These are phyloP conservation scores for Thalia dealbata DNA, from an alignment of 176 grass and related monocot species.

Conservation along the genomic window DNA sequence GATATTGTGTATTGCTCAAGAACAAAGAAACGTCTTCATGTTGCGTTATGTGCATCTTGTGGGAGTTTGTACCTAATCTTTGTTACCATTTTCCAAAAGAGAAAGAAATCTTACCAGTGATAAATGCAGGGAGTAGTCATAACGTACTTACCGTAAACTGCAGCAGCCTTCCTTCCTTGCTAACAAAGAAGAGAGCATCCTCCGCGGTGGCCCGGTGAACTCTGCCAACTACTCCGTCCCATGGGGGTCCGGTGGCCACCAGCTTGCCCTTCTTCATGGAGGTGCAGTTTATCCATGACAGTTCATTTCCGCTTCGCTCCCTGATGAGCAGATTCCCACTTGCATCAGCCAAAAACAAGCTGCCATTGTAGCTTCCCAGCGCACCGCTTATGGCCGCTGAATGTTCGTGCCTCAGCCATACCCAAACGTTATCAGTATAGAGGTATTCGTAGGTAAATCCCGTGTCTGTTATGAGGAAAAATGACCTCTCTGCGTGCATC, in stretches of 20 bases:
- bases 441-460: constrained; percentile 78
- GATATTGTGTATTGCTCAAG: too few relatives aligned
- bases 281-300: constrained; percentile 93
- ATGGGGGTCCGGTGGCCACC: constrained; percentile 68
- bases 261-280: constrained; percentile 66
- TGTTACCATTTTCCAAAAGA: too few relatives aligned
- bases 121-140: not conserved
- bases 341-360: constrained; percentile 66
- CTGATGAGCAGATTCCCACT: constrained; percentile 78
- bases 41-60: too few relatives aligned
- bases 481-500: constrained; percentile 67
- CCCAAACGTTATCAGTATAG: constrained; percentile 61
- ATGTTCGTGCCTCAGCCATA: constrained; percentile 94
- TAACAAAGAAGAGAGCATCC: constrained; percentile 88
- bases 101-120: not conserved
- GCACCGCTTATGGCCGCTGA: constrained; percentile 43
- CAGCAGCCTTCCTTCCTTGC: constrained; percentile 68
- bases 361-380: constrained; percentile 90
- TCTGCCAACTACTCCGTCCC: constrained; percentile 66
- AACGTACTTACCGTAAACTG: constrained; percentile 68
- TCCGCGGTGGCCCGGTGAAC: constrained; percentile 37
- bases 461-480: constrained; percentile 69
- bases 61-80: too few relatives aligned
- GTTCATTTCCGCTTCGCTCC: constrained; percentile 66
- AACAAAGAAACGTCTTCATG: too few relatives aligned